Evolutionary conservation across 2,329 filamentous ascomycete species (phyloP), one percentile per base, ranked within the genome.

Genomic region (Hymenoscyphus scutula): DNA sequence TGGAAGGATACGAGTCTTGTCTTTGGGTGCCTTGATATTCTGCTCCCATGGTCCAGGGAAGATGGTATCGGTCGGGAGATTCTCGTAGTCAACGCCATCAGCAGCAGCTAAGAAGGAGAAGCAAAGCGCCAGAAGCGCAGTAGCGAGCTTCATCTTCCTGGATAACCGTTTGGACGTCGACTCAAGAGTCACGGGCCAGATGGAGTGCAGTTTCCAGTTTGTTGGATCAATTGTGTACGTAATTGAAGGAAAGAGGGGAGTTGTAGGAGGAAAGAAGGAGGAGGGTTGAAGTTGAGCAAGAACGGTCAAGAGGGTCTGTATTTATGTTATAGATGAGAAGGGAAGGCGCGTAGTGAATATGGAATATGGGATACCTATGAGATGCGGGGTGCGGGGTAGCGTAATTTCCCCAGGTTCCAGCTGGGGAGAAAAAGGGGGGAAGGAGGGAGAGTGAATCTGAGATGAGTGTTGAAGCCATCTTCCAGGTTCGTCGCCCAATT

Each of bases 11-110:
- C 72, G 67, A 3, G 72, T 70, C 65, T 77, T 76, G 60, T 75
- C 71, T 32, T 65, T 62, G 8, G 76, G 75, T 2, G 77, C 76
- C 51, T 74, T 72, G 56, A 77, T 76, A 58, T 76, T 75, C 10
- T 63, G 61, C 45, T 78, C 75, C 77, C 77, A 78, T 1, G 75
- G 74, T 3, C 77, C 77, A 30, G 74, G 75, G 48, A 76, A 78
- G 5, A 76, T 61, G 0, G 77, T 72, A 30, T 71, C 56, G 13
- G 62, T 62, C 1, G 75, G 75, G 15, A 77, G 69, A 32, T 62
- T 58, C 15, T 70, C 58, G 56, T 68, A 71, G 57, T 71, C 64
- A 10, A 65, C 60, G 13, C 66, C 65, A 13, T 13, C 32, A 19
- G 66, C 53, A 32, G 60, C 61, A 64, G 29, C 19, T 58, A 34